These are phyloP conservation scores for Phytophthora sp. DNA, from an alignment of 352 stramenopile genomes.

Conservation along the genomic window DNA sequence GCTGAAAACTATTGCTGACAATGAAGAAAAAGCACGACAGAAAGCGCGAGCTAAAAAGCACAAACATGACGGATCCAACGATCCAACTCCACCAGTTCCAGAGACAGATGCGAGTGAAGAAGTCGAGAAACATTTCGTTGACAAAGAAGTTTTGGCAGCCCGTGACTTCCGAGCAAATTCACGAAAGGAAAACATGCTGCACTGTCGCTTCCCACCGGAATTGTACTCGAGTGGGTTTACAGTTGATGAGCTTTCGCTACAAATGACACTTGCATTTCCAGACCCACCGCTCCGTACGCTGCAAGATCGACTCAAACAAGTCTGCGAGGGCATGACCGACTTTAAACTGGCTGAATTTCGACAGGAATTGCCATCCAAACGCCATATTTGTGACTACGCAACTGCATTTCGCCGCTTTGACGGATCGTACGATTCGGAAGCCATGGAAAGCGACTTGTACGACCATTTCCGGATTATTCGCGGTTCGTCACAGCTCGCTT, in stretches of 20 bases:
- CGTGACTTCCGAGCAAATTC: conserved; percentile 35
- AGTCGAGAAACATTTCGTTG: conserved; percentile 61
- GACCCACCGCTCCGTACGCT: conserved; percentile 60
- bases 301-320: conserved; percentile 51
- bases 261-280: conserved; percentile 59
- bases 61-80: conserved; percentile 28
- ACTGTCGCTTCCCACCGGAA: conserved; percentile 64
- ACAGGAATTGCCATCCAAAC: conserved; percentile 92
- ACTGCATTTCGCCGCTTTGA: conserved; percentile 56
- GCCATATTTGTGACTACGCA: conserved; percentile 87
- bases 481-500: conserved; percentile 55
- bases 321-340: conserved; percentile 83
- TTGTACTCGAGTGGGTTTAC: conserved; percentile 74
- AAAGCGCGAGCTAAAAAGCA: conserved; percentile 49
- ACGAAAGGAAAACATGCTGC: conserved; percentile 67
- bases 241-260: conserved; percentile 53
- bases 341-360: conserved; percentile 90
- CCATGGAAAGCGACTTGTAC: conserved; percentile 65
- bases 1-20: conserved; percentile 60
- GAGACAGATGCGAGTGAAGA: conserved; percentile 45
- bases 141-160: conserved; percentile 41
- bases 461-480: conserved; percentile 85
- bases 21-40: conserved; percentile 58
- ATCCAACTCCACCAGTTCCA: conserved; percentile 34
- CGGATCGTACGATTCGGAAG: conserved; percentile 55